A percentile compares a stretch with the other conserved stretches of the same genome.
Evolutionary conservation across 148 eudicot species (phyloP).

Genomic region (Rheum nobile): DNA sequence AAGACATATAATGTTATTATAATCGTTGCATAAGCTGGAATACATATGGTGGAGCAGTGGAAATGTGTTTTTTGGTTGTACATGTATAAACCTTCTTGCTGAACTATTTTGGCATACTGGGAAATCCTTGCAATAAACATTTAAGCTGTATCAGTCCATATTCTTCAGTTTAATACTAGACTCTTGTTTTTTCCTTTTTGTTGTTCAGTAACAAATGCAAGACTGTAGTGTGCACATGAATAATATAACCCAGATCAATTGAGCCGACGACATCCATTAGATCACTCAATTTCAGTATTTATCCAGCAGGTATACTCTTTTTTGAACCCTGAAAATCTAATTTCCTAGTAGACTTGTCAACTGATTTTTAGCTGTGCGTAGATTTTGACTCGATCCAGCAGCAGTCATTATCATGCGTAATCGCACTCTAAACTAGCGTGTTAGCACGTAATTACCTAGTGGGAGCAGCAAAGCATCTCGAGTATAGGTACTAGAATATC

Average conservation of each 20-base stretch:
- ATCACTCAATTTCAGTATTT: background rate
- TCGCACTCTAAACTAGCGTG: background rate
- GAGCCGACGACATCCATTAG: too few relatives aligned
- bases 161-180: background rate
- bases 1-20: too few relatives aligned
- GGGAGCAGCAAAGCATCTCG: background rate
- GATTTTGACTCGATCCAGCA: background rate
- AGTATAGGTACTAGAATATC: background rate
- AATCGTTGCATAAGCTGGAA: background rate
- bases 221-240: too few relatives aligned
- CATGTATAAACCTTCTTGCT: background rate
- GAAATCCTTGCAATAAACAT: too few relatives aligned
- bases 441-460: background rate
- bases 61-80: background rate
- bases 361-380: background rate
- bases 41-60: background rate
- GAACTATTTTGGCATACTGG: background rate
- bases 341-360: background rate
- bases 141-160: background rate
- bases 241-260: background rate
- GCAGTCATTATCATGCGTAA: too few relatives aligned
- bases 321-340: background rate
- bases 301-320: background rate
- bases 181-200: background rate
- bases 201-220: too few relatives aligned